Conservation (phyloP, 805 yeast genomes). For the Kodamaea lidongshanica region DNA sequence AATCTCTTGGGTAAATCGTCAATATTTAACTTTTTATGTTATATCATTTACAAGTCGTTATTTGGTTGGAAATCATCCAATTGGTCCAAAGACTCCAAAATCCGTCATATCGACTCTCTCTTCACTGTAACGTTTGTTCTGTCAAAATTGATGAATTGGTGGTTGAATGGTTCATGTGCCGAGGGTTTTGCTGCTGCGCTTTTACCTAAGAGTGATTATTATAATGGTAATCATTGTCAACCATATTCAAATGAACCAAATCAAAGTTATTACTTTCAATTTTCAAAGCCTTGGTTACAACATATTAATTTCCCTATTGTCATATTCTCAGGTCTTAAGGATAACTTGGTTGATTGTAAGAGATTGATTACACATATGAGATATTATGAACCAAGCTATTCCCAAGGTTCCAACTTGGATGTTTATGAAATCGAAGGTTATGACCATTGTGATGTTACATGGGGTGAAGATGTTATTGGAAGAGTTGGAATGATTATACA, state of each 20-base stretch:
- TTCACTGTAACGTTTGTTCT: constrained; percentile 84
- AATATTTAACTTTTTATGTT: constrained; percentile 59
- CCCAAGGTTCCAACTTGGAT: constrained; percentile 29
- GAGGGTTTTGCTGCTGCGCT: constrained; percentile 38
- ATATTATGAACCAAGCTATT: constrained; percentile 46
- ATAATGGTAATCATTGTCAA: constrained; percentile 19
- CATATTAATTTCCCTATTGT: constrained; percentile 47
- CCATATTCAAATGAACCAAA: constrained; percentile 43
- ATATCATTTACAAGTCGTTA: constrained; percentile 77
- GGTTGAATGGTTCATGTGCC: constrained; percentile 49
- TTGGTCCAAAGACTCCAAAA: constrained; percentile 55
- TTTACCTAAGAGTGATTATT: constrained; percentile 26
- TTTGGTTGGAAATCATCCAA: constrained; percentile 81
- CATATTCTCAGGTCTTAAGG: constrained; percentile 66
- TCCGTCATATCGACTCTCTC: constrained; percentile 69
- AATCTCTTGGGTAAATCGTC: constrained; percentile 29
- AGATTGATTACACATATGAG: constrained; percentile 59
- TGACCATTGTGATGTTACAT: constrained; percentile 83
- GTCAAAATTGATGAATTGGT: constrained; percentile 83
- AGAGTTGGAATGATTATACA: constrained; percentile 45
- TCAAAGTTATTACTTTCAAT: constrained; percentile 49
- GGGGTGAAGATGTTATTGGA: constrained; percentile 77
- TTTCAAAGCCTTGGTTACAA: constrained; percentile 48
- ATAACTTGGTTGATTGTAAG: constrained; percentile 71
- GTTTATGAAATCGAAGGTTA: constrained; percentile 51